These are phyloP conservation scores for Mycena olivaceomarginata DNA, from an alignment of 768 basidiomycete genomes.

Conservation along the genomic window DNA sequence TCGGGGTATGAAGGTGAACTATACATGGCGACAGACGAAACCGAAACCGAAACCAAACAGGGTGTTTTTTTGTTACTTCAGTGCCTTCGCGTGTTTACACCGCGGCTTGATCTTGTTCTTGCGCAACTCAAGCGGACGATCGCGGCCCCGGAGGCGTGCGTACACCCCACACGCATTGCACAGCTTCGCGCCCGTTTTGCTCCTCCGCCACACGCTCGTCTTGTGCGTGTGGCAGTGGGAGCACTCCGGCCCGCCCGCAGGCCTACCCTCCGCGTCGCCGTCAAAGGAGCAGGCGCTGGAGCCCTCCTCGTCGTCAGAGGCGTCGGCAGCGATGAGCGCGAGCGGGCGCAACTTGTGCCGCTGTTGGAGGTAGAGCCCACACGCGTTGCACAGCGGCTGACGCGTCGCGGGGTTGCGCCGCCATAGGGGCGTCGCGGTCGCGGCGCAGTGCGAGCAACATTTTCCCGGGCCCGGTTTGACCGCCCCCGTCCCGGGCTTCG, in stretches of 20 bases:
- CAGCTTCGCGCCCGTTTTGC: slow-evolving; percentile 16
- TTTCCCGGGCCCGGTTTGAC: background rate
- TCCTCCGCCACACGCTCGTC: slow-evolving; percentile 38
- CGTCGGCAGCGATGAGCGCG: slow-evolving; percentile 26
- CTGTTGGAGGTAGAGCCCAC: slow-evolving; percentile 33
- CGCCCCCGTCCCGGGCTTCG: no score
- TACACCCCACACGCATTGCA: slow-evolving; percentile 20
- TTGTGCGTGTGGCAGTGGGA: slow-evolving; percentile 17
- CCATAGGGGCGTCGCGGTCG: slow-evolving; percentile 33
- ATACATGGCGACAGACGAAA: no score
- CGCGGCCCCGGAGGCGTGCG: slow-evolving; percentile 18
- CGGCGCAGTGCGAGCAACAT: slow-evolving; percentile 25
- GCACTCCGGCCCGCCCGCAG: slow-evolving; percentile 23
- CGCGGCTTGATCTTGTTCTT: slow-evolving; percentile 14
- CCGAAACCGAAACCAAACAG: no score
- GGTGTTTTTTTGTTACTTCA: no score
- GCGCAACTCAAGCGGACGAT: slow-evolving; percentile 16
- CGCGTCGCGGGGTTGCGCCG: slow-evolving; percentile 30
- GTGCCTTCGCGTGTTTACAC: slow-evolving; percentile 5
- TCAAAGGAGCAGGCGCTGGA: background rate
- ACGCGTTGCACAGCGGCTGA: slow-evolving; percentile 22
- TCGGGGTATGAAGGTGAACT: no score
- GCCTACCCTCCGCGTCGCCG: background rate
- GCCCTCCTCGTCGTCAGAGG: background rate
- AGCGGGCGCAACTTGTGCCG: slow-evolving; percentile 26